phyloP scores from a whole-genome alignment of 257 asterid genomes.

The Knoxia roxburghii region DNA sequence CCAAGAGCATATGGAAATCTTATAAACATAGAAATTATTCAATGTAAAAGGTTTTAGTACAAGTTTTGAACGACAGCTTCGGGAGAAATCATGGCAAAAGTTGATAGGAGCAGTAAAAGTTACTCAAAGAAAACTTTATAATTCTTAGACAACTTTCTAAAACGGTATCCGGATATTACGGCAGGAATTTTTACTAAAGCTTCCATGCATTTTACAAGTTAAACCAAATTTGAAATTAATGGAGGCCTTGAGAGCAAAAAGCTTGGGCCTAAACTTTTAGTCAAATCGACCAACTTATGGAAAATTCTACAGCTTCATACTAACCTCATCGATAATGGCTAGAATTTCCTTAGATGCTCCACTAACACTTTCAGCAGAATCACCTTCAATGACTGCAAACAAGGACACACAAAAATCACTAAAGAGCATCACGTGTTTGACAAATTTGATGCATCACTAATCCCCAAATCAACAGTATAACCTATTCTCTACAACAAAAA shows the following conservation, averaged over 20 bases:
- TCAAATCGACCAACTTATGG: not conserved
- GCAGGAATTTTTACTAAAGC: not conserved
- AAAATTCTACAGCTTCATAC: not conserved
- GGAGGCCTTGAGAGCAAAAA: constrained; percentile 2
- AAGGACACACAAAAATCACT: constrained; percentile 11
- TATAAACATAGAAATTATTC: constrained; percentile 6
- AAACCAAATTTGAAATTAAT: not conserved
- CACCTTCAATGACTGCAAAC: constrained; percentile 74
- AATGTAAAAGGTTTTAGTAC: not conserved
- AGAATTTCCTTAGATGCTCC: constrained; percentile 64
- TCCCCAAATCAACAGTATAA: not conserved
- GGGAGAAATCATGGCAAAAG: not conserved
- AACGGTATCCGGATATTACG: not conserved
- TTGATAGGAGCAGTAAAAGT: not conserved
- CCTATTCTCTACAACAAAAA: not conserved
- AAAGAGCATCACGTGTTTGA: constrained; percentile 1
- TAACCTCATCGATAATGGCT: constrained; percentile 60
- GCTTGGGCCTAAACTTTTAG: not conserved
- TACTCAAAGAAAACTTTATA: not conserved
- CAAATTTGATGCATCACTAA: constrained; percentile 1
- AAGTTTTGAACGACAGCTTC: not conserved
- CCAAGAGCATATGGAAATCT: constrained; percentile 12
- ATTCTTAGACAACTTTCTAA: not conserved
- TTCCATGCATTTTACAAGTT: not conserved
- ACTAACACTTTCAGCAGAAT: constrained; percentile 62